Conservation (phyloP, 768 basidiomycete species). For the Leccinum subtestaceum region DNA sequence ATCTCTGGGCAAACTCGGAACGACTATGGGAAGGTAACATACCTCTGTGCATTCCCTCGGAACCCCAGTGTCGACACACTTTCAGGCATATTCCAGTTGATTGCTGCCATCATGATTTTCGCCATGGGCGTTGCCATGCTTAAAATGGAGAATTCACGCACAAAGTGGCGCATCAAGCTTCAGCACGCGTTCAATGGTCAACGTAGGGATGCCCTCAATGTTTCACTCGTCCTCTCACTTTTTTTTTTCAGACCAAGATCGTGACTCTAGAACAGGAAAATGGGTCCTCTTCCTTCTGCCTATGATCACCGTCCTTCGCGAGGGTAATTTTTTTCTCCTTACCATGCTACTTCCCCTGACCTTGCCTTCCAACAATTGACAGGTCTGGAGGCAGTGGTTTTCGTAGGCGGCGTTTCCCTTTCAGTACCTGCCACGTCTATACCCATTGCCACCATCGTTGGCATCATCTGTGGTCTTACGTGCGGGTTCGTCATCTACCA, state of each 20-base stretch:
- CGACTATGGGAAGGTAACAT: slow-evolving; percentile 84
- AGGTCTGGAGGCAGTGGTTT: slow-evolving; percentile 89
- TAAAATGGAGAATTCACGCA: slow-evolving; percentile 89
- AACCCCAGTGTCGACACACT: background rate
- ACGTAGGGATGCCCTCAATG: slow-evolving; percentile 35
- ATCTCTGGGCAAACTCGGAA: slow-evolving; percentile 85
- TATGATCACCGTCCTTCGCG: slow-evolving; percentile 87
- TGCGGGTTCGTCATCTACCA: slow-evolving; percentile 77
- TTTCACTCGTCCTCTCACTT: background rate
- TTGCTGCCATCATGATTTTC: slow-evolving; percentile 81
- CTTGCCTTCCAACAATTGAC: background rate
- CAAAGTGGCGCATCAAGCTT: slow-evolving; percentile 94
- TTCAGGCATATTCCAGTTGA: slow-evolving; percentile 63
- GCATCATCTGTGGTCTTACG: slow-evolving; percentile 71
- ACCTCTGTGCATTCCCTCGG: background rate
- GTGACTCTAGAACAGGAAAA: slow-evolving; percentile 55
- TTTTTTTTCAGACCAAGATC: slow-evolving; percentile 40
- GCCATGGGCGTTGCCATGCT: slow-evolving; percentile 94
- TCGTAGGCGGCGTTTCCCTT: slow-evolving; percentile 91
- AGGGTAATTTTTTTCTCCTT: slow-evolving; percentile 50
- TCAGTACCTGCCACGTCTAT: slow-evolving; percentile 79
- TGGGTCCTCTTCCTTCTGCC: slow-evolving; percentile 92
- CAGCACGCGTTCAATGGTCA: slow-evolving; percentile 67
- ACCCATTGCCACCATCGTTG: slow-evolving; percentile 86
- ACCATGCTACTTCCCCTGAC: background rate